Conservation (phyloP, 345 rosid genomes). For the Orychophragmus violaceus region DNA sequence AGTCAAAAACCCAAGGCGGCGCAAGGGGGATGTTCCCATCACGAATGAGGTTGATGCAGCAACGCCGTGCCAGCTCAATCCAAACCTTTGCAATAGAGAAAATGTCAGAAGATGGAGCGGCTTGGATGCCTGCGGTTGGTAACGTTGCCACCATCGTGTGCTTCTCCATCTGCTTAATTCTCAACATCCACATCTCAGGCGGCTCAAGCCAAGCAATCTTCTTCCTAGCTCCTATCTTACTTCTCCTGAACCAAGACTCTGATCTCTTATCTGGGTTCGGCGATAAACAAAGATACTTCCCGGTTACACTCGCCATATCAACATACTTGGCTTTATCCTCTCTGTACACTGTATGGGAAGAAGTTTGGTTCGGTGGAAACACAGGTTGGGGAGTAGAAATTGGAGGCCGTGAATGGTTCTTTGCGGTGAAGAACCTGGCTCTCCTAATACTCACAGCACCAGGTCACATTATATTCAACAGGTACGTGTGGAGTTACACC, state of each 20-base stretch:
- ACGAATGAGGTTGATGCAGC: conserved; percentile 94
- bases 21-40: conserved; percentile 46
- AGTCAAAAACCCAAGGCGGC: conserved; percentile 49
- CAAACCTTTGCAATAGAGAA: conserved; percentile 80
- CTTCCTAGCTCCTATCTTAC: conserved; percentile 88
- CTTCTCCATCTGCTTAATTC: conserved; percentile 89
- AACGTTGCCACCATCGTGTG: conserved; percentile 93
- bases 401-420: conserved; percentile 94
- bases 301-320: conserved; percentile 69
- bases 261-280: conserved; percentile 95
- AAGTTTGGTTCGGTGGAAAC: conserved; percentile 78
- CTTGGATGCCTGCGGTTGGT: conserved; percentile 99
- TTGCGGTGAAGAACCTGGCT: conserved; percentile 84
- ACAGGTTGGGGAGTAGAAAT: conserved; percentile 84
- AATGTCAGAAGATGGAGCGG: conserved; percentile 86
- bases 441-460: conserved; percentile 83
- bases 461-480: conserved; percentile 85
- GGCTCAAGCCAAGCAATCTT: conserved; percentile 96
- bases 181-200: conserved; percentile 73
- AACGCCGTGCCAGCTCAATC: conserved; percentile 61
- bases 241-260: conserved; percentile 97
- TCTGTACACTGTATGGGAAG: conserved; percentile 72
- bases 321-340: conserved; percentile 67
- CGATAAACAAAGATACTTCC: conserved; percentile 98
- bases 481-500: conserved; percentile 80